phyloP scores from a whole-genome alignment of 1,284 basidiomycete genomes.

The Fomitopsis betulina region DNA sequence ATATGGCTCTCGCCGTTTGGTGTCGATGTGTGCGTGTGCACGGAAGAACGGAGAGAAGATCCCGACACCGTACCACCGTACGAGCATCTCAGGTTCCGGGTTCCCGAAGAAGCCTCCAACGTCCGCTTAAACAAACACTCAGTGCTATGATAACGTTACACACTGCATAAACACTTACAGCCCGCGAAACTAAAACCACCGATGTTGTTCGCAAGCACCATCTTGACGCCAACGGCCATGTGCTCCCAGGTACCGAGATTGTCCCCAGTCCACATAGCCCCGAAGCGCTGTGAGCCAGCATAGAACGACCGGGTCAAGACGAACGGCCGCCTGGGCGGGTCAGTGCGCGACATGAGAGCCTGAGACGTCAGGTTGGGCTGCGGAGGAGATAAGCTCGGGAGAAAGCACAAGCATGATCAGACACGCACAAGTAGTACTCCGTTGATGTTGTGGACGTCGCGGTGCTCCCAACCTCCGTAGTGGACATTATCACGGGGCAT shows the following conservation, averaged over 20 bases:
- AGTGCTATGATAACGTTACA: background rate
- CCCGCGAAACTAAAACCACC: conserved; percentile 95
- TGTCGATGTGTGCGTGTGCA: conserved; percentile 97
- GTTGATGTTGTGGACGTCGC: conserved; percentile 93
- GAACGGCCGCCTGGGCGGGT: conserved; percentile 81
- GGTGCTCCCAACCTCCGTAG: conserved; percentile 94
- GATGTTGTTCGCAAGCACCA: conserved; percentile 88
- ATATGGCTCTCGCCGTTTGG: conserved; percentile 96
- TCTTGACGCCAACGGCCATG: conserved; percentile 90
- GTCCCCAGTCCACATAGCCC: conserved; percentile 99
- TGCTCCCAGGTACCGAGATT: conserved; percentile 98
- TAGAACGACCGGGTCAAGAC: conserved; percentile 95
- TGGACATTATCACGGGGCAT: conserved; percentile 95
- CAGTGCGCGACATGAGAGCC: conserved; percentile 75
- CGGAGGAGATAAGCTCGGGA: background rate
- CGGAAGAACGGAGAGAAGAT: conserved; percentile 97
- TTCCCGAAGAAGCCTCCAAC: conserved; percentile 99
- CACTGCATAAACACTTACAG: conserved; percentile 44
- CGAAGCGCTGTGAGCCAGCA: conserved; percentile 92
- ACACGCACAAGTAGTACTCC: conserved; percentile 78
- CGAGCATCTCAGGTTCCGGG: conserved; percentile 89
- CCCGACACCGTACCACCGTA: conserved; percentile 97
- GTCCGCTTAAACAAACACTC: conserved; percentile 57
- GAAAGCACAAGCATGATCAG: background rate
- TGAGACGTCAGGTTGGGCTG: conserved; percentile 86